Evolutionary conservation across 2,329 filamentous ascomycete species (phyloP).

Genomic region (Amauroascus niger): DNA sequence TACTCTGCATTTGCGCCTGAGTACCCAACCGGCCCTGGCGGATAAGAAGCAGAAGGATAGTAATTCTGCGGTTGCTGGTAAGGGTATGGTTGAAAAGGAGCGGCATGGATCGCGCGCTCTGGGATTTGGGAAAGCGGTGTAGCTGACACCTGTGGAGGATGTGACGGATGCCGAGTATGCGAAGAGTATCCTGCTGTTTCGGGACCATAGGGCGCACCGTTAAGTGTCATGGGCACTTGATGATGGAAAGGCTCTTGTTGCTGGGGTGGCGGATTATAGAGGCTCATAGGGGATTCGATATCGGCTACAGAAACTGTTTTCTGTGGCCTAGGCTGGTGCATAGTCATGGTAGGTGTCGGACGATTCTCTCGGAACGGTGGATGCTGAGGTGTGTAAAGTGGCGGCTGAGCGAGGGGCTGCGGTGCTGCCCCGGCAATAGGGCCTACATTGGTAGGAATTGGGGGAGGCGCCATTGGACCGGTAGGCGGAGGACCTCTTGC

Average conservation of each 20-base stretch:
- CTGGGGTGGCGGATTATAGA: slow-evolving; percentile 52
- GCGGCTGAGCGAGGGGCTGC: slow-evolving; percentile 29
- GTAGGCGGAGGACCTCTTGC: slow-evolving; percentile 26
- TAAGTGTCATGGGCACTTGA: slow-evolving; percentile 72
- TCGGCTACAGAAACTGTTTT: slow-evolving; percentile 88
- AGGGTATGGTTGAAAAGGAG: slow-evolving; percentile 71
- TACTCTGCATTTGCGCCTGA: slow-evolving; percentile 39
- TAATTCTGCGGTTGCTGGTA: slow-evolving; percentile 51
- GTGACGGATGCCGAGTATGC: slow-evolving; percentile 59
- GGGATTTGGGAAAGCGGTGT: slow-evolving; percentile 87
- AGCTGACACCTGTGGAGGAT: slow-evolving; percentile 59
- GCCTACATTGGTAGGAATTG: slow-evolving; percentile 17
- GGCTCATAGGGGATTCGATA: slow-evolving; percentile 70
- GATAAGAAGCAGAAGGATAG: slow-evolving; percentile 48
- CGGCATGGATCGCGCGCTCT: slow-evolving; percentile 81
- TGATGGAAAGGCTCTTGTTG: slow-evolving; percentile 83
- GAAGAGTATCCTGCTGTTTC: slow-evolving; percentile 43
- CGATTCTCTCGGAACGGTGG: slow-evolving; percentile 52
- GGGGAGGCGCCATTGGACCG: slow-evolving; percentile 18
- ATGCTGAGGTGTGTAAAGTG: slow-evolving; percentile 47
- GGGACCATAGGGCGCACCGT: slow-evolving; percentile 46
- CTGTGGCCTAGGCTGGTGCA: slow-evolving; percentile 91
- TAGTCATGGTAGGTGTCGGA: slow-evolving; percentile 51
- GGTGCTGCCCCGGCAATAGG: not conserved
- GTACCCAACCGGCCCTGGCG: slow-evolving; percentile 60